Evolutionary conservation across 1,139 yeast genomes (phyloP), one percentile per base, ranked within the genome.

Genomic region (Taphrina populina): DNA sequence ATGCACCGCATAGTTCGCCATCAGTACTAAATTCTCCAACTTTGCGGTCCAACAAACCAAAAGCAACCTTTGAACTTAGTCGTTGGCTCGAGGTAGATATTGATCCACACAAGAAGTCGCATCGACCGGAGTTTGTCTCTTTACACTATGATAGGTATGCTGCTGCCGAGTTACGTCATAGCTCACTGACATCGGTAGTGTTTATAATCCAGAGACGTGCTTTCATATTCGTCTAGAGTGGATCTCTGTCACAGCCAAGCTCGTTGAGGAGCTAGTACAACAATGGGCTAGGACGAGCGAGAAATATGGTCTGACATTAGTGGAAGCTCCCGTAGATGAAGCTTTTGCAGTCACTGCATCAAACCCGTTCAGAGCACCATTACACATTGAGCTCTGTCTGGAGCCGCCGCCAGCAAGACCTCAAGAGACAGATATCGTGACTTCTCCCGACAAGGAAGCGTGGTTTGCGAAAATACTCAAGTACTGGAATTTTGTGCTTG

Each of bases 251-350:
- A 88, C 97, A 0, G 85, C 95, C 0, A 85, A 84, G 65, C 76
- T 92, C 49, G 83, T 94, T 58, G 98, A 94, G 63, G 96, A 92
- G 64, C 75, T 88, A n/a, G 77, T 94, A 27, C 82, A 77, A 37
- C 79, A 80, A 52, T 84, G 96, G 85, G 79, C 88, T 0, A 76
- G 96, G 58, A 73, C 83, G 41, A 88, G 95, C 64, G 95, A 87
- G 60, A 70, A 94, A 53, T 88, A 87, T 67, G 98, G 97, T 0
- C 74, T 90, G 62, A 80, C 80, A 58, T 72, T 94, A 53, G 95
- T 88, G n/a, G 97, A 92, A 65, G 82, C 92, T 0, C 97, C 97
- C 0, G 86, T 95, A 83, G 82, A 80, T 58, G 97, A 90, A 64
- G 75, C 88, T 34, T 82, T 92, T 64, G 79, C 83, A 0, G 75